These are phyloP conservation scores for Phytophthora pluvialis DNA, from an alignment of 352 stramenopile species.

Conservation along the genomic window DNA sequence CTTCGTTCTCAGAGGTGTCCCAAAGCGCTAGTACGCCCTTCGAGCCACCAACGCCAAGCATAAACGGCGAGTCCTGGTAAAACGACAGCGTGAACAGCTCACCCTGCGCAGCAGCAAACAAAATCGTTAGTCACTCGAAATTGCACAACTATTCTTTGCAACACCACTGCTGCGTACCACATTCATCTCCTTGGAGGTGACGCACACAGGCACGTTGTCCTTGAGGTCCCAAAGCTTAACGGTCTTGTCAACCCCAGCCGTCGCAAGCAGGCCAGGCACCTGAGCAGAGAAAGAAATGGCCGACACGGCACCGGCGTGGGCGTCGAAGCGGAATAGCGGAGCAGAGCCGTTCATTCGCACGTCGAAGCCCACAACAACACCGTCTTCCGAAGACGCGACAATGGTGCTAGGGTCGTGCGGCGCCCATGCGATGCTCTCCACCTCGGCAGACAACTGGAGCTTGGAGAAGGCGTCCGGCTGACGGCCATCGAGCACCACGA, in stretches of 20 bases:
- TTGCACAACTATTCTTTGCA: constrained; percentile 1
- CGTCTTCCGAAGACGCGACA: constrained; percentile 95
- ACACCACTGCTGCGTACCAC: constrained; percentile 65
- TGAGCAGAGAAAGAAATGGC: constrained; percentile 86
- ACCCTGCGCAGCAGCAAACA: constrained; percentile 51
- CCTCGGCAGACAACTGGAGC: constrained; percentile 84
- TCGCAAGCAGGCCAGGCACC: constrained; percentile 95
- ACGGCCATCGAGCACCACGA: constrained; percentile 95
- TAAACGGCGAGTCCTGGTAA: constrained; percentile 88
- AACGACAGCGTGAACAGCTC: constrained; percentile 93
- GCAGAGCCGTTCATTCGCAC: constrained; percentile 94
- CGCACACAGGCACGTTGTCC: constrained; percentile 70
- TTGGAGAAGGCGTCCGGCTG: constrained; percentile 80
- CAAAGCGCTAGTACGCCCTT: constrained; percentile 90
- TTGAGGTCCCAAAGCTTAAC: constrained; percentile 97
- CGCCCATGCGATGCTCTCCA: constrained; percentile 95
- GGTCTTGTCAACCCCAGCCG: constrained; percentile 97
- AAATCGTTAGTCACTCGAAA: constrained; percentile 11
- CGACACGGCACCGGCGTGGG: constrained; percentile 89
- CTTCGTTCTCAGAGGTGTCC: constrained; percentile 90
- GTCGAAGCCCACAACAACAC: constrained; percentile 94
- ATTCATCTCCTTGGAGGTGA: constrained; percentile 93
- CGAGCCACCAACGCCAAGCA: constrained; percentile 90
- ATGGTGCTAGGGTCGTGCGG: constrained; percentile 93
- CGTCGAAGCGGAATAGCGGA: constrained; percentile 94